Base-by-base conservation (phyloP, 1,139 yeast species). In the Candida glucosophila region DNA sequence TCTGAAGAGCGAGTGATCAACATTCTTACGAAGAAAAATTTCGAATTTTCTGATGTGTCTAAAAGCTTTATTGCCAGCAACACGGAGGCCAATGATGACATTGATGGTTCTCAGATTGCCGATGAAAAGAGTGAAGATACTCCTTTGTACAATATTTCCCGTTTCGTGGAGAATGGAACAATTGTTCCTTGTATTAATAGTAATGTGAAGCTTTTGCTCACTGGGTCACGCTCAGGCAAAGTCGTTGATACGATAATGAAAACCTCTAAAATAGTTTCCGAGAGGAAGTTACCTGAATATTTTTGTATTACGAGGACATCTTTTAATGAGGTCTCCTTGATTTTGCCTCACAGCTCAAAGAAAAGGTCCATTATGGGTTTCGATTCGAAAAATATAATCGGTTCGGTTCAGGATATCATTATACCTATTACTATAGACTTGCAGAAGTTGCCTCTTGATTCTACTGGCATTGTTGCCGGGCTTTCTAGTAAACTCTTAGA, bases 391-490 rank as follows among this genome's bases (percentile, higher is more conserved):
- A 47, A 53, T 21, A 57, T 70, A 20, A 62, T 73, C 22, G 83
- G 83, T 1, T 71, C 79, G 2, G 54, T 67, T 11, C 69, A 67
- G 33, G 83, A 76, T 40, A 55, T 58, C 19, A 60, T 75, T 24
- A 57, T 67, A n/a, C 82, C 83, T 0, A 58, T 76, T 4, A 55
- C 66, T 2, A 63, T 76, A 20, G 77, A 76, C 40, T 59, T 76
- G 31, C 54, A 66, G n/a, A 50, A 50, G 15, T 47, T 76, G 19
- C 82, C 82, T 0, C 52, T 73, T 22, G 77, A 75, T 42, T 60
- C 75, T 5, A 73, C 78, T 6, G 83, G 83, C 25, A 73, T 77
- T 29, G 82, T 76, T 2, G 75, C 81, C 0, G 81, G 82, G 1
- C 64, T 77, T 17, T 80, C 83, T 1, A 56, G 71, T 28, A 58